Conservation (phyloP, 2,329 filamentous ascomycete genomes). For the Paraconiothyrium brasiliense region DNA sequence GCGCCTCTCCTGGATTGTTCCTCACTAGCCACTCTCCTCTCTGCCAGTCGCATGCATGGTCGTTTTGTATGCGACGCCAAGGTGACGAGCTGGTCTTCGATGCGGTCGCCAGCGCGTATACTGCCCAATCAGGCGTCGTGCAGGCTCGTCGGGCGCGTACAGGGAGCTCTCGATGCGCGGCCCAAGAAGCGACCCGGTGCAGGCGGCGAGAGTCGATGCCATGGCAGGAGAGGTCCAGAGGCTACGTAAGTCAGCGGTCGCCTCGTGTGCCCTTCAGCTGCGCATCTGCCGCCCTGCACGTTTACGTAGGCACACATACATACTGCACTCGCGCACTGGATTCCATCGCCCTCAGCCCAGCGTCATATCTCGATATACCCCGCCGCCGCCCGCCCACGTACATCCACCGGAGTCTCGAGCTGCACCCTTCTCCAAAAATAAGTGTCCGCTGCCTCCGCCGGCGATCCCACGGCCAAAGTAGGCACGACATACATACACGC, state of each 20-base stretch:
- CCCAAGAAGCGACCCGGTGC: slow-evolving; percentile 26
- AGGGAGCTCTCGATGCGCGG: slow-evolving; percentile 7
- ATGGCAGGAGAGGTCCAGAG: slow-evolving; percentile 20
- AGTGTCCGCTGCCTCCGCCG: slow-evolving; percentile 34
- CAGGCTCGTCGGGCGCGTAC: slow-evolving; percentile 30
- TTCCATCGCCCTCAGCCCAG: slow-evolving; percentile 11
- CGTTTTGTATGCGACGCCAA: slow-evolving; percentile 41
- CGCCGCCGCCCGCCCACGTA: slow-evolving; percentile 25
- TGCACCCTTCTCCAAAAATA: slow-evolving; percentile 40
- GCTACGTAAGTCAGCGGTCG: slow-evolving; percentile 39
- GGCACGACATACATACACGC: slow-evolving; percentile 16
- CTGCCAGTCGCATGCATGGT: slow-evolving; percentile 16
- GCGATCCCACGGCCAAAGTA: slow-evolving; percentile 28
- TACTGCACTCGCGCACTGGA: slow-evolving; percentile 13
- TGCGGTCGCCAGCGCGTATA: slow-evolving; percentile 46
- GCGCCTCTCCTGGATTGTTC: slow-evolving; percentile 5
- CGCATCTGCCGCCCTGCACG: slow-evolving; percentile 20
- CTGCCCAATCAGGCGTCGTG: slow-evolving; percentile 33
- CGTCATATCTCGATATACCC: slow-evolving; percentile 31
- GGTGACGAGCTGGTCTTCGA: slow-evolving; percentile 39
- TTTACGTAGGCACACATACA: slow-evolving; percentile 19
- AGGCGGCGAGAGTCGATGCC: slow-evolving; percentile 26
- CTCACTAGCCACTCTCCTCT: background rate
- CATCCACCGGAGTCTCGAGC: slow-evolving; percentile 22
- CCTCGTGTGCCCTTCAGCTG: slow-evolving; percentile 23